These are phyloP conservation scores for Porodaedalea pini DNA, from an alignment of 1,284 basidiomycete species.

Conservation along the genomic window DNA sequence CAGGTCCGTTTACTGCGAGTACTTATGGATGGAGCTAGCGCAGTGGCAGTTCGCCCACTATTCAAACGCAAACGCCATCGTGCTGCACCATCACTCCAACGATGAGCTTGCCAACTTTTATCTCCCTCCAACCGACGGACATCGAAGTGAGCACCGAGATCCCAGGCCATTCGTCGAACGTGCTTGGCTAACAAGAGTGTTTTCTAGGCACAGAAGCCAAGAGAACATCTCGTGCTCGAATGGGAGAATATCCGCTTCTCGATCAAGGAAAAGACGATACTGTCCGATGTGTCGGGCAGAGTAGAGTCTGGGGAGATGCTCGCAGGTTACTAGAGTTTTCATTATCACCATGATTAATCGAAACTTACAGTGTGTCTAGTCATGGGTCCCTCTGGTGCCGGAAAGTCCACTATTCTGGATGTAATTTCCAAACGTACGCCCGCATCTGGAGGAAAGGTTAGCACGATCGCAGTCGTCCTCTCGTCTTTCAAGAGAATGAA, in stretches of 20 bases:
- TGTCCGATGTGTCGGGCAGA: slow-evolving; percentile 36
- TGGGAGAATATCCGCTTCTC: slow-evolving; percentile 11
- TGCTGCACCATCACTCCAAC: background rate
- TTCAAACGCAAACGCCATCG: background rate
- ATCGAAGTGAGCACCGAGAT: background rate
- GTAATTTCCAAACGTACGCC: slow-evolving; percentile 41
- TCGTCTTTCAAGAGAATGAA: background rate
- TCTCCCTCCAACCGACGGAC: background rate
- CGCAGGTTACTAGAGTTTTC: slow-evolving; percentile 26
- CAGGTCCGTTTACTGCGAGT: background rate
- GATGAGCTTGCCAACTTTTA: background rate
- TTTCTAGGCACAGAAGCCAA: background rate
- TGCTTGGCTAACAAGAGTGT: background rate
- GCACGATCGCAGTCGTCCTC: slow-evolving; percentile 7
- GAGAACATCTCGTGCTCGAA: slow-evolving; percentile 8
- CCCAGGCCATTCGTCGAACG: background rate
- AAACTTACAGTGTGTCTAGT: slow-evolving; percentile 28
- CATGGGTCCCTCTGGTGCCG: slow-evolving; percentile 51
- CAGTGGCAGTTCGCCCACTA: background rate
- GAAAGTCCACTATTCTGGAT: slow-evolving; percentile 42
- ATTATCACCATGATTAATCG: slow-evolving; percentile 1
- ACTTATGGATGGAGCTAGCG: background rate
- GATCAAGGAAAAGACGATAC: slow-evolving; percentile 12
- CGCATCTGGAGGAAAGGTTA: slow-evolving; percentile 31
- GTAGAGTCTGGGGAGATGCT: slow-evolving; percentile 40